Percentiles rank a stretch among this genome's conserved stretches.
Conservation (phyloP, 163 green algal genomes). For the Scenedesmus sp. region DNA sequence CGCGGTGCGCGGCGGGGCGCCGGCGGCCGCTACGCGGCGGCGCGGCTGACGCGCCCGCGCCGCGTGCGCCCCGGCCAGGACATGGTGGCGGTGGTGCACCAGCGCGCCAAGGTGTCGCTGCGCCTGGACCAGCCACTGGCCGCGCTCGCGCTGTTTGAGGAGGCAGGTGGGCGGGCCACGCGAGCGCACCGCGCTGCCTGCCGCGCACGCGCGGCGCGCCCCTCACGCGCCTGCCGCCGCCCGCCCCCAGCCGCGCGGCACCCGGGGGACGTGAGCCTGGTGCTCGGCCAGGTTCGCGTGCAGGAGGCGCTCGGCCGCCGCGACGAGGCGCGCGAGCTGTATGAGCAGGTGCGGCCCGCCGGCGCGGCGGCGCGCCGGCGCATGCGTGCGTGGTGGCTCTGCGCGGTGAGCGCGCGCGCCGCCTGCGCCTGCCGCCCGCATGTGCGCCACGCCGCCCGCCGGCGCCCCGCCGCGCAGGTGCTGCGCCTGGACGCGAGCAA, state of each 20-base stretch:
- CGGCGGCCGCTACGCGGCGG: too few species aligned
- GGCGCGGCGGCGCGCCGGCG: neutral
- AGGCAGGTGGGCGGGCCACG: too few species aligned
- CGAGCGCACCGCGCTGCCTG: constrained; percentile 52
- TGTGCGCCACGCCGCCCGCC: too few species aligned
- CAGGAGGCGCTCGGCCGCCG: constrained; percentile 74
- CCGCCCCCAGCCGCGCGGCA: too few species aligned
- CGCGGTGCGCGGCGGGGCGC: neutral
- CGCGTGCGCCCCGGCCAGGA: too few species aligned
- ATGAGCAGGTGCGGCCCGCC: constrained; percentile 56
- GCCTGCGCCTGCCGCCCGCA: too few species aligned
- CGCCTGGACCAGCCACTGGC: constrained; percentile 76
- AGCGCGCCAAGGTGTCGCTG: constrained; percentile 75
- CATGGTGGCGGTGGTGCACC: constrained; percentile 66
- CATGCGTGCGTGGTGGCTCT: too few species aligned
- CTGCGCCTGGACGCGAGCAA: constrained; percentile 72
- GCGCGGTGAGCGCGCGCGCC: too few species aligned
- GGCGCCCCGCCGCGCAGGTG: constrained; percentile 37
- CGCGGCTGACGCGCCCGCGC: too few species aligned
- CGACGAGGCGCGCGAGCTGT: constrained; percentile 52
- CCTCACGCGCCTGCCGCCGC: neutral
- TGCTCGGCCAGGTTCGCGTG: constrained; percentile 74
- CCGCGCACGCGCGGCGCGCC: neutral
- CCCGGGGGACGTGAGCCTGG: constrained; percentile 56
- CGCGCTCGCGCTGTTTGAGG: constrained; percentile 68